Evolutionary conservation across 345 rosid genomes (phyloP).

Genomic region (Psidium guajava): DNA sequence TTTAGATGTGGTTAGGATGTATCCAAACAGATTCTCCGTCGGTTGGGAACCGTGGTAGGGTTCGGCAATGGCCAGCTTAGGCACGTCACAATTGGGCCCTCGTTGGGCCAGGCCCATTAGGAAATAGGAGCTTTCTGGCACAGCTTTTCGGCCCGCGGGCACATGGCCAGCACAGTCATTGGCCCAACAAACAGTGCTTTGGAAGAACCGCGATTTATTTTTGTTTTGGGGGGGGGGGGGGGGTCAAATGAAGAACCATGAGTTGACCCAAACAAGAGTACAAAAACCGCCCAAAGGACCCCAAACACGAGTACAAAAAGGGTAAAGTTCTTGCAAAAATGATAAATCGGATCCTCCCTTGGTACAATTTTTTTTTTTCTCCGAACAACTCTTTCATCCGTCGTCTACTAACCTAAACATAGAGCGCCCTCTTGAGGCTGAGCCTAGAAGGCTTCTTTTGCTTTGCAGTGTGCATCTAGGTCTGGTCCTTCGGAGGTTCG

Average conservation of each 20-base stretch:
- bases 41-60: not conserved
- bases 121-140: not conserved
- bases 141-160: not conserved
- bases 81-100: not conserved
- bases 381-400: not conserved
- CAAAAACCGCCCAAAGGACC: not conserved
- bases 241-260: too few species aligned
- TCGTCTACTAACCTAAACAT: not conserved
- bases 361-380: not conserved
- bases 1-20: not conserved
- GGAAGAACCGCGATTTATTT: too few species aligned
- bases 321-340: not conserved
- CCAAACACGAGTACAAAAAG: not conserved
- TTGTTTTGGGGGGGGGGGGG: too few species aligned
- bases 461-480: too few species aligned
- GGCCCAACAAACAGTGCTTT: too few species aligned
- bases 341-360: not conserved
- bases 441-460: too few species aligned
- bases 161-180: not conserved
- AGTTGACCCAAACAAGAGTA: too few species aligned
- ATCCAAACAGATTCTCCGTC: not conserved
- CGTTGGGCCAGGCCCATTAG: not conserved
- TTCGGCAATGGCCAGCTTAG: not conserved
- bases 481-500: too few species aligned
- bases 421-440: too few species aligned